Evolutionary conservation across 495 filamentous ascomycete genomes (phyloP), one percentile per base, ranked within the genome.

Genomic region (Neohortaea acidophila): DNA sequence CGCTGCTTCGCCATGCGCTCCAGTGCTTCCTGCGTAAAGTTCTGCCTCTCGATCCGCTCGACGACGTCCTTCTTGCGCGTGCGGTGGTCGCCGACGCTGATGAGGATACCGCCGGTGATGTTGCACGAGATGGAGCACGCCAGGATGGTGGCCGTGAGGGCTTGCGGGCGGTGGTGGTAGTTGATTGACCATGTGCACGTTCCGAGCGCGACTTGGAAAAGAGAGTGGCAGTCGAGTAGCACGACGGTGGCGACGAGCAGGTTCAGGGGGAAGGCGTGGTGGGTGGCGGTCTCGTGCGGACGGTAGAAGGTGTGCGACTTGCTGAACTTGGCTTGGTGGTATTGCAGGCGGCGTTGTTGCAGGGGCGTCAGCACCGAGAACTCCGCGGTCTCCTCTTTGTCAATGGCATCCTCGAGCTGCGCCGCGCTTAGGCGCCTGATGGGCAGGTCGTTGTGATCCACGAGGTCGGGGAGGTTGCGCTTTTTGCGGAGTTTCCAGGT

Each of bases 251-350:
- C 67, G 27, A 85, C 61, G 21, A 85, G 69, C 14, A 81, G 59
- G 24, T 69, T 68, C 6, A 81, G 62, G 0, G 81, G 80, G 48
- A 85, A 87, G 5, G 81, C 80, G 50, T 76, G 67, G 50, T 87
- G 81, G 2, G 81, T 85, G 26, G 69, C 58, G 0, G 80, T 85
- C 59, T 84, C 81, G 58, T 87, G 79, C 0, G 81, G 81, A 52
- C 81, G 82, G 63, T 84, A 87, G 57, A 84, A 87, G 1, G 78
- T 81, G 51, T 87, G 81, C 0, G 75, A 78, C 36, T 73, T 79
- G 46, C 75, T 63, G 44, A 84, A 77, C 48, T 83, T 84, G 22
- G 59, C 65, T 47, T 84, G 77, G 51, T 87, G 80, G 45, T 84
- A 72, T 24, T 69, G 62, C 10, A 87, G 63, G 23, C 63, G 65